Conservation (phyloP, 768 basidiomycete species). For the Cystofilobasidium macerans region DNA sequence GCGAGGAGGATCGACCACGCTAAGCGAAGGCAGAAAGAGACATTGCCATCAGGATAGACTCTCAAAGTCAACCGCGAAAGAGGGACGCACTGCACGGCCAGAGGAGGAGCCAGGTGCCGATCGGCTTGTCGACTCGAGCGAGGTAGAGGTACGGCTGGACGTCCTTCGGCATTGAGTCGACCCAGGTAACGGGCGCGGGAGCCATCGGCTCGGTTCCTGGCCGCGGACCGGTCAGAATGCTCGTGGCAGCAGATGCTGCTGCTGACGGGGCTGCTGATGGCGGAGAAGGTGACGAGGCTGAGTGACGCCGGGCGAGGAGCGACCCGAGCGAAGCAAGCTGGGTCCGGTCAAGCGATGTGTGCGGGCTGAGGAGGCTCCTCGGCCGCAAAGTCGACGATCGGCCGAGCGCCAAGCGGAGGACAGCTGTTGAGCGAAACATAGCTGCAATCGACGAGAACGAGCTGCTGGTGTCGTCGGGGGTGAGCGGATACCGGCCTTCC, state of each 20-base stretch:
- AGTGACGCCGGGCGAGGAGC: background rate
- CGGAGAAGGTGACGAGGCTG: background rate
- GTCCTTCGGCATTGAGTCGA: constrained; percentile 12
- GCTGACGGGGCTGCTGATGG: background rate
- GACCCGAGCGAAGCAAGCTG: background rate
- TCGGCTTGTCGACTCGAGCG: constrained; percentile 88
- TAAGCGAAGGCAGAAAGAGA: constrained; percentile 35
- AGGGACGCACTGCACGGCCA: constrained; percentile 76
- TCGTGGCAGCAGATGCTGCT: background rate
- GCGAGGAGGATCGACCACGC: constrained; percentile 99
- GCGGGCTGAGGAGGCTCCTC: no score
- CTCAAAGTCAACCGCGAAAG: background rate
- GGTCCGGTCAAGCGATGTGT: no score
- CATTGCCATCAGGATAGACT: background rate
- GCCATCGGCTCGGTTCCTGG: background rate
- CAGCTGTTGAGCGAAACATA: no score
- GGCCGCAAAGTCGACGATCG: no score
- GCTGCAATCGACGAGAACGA: no score
- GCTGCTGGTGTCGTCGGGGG: no score
- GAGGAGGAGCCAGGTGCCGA: constrained; percentile 79
- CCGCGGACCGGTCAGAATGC: background rate
- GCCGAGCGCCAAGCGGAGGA: no score
- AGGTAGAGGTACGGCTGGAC: constrained; percentile 65
- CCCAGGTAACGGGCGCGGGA: constrained; percentile 23
- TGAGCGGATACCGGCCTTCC: no score